Base-by-base conservation (phyloP, 139 green algal species). In the Microglena sp. region DNA sequence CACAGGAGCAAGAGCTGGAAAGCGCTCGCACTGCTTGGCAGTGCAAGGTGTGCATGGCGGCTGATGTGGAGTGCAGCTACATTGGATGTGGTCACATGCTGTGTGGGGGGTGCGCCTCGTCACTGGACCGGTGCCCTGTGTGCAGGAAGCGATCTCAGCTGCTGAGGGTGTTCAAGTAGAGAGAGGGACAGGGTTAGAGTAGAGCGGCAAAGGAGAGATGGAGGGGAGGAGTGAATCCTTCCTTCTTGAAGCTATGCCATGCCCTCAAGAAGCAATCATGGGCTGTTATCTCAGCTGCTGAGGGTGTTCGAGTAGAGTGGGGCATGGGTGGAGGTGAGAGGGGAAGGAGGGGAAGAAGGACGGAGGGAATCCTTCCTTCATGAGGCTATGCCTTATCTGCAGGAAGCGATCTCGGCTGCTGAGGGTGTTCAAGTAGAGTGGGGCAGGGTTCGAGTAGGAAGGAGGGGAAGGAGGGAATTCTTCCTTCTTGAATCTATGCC, bases 51-150 rank as follows among this genome's bases (percentile, higher is more conserved):
- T 90, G 84, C 70, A 80, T 87, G 33, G 60, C 59, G 29, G 32
- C 32, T 5, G 77, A 87, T 6, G 71, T 86, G 29, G 70, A 84
- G 28, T 33, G 55, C 0, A 73, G 66, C n/a, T 84, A 82, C 61
- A 62, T 46, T 7, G 72, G 68, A 30, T 90, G 83, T 61, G 83
- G 83, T 0, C 83, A 90, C 60, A 62, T 82, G 70, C 71, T 86
- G 36, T 86, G 79, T 54, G 30, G 30, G 6, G 32, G 33, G 1
- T 87, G 81, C 60, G 67, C 71, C 5, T 5, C 30, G 0, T 61
- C 43, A 3, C 36, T 68, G 30, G 64, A 69, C 43, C 61, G 73
- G 8, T 89, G 82, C 73, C 69, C 82, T 21, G 77, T 82, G 28
- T 89, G 82, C 60, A 66, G 80, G 30, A 67, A 30, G 4, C 5